These are phyloP conservation scores for Trifolium subterraneum DNA, from an alignment of 306 rosid species.

Conservation along the genomic window DNA sequence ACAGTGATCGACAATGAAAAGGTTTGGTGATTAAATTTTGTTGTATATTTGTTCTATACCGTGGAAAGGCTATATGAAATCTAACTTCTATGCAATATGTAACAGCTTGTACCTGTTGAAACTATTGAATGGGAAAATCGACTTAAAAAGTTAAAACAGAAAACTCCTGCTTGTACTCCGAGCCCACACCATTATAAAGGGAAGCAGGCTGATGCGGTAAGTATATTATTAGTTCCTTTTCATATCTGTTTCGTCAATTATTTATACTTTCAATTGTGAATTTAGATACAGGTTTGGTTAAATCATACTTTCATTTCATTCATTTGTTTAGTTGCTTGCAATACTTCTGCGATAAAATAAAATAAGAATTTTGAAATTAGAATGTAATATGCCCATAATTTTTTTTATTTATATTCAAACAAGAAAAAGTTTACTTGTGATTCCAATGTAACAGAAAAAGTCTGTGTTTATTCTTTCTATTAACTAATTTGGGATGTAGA, in stretches of 20 bases:
- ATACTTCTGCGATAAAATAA: background rate
- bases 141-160: constrained; percentile 49
- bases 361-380: background rate
- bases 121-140: constrained; percentile 51
- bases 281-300: constrained; percentile 16
- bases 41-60: background rate
- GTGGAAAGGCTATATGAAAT: constrained; percentile 8
- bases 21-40: constrained; percentile 46
- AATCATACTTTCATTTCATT: background rate
- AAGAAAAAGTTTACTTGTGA: background rate
- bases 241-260: background rate
- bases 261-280: background rate
- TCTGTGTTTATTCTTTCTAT: background rate
- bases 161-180: constrained; percentile 50
- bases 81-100: constrained; percentile 27
- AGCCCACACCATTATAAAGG: constrained; percentile 42
- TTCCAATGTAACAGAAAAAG: background rate
- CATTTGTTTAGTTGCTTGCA: background rate
- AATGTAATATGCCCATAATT: background rate
- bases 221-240: constrained; percentile 20
- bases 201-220: constrained; percentile 53
- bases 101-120: constrained; percentile 57
- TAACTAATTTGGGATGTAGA: too few relatives aligned
- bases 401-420: background rate
- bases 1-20: constrained; percentile 57